Conservation (phyloP, 306 rosid species). For the Ziziphus jujuba region DNA sequence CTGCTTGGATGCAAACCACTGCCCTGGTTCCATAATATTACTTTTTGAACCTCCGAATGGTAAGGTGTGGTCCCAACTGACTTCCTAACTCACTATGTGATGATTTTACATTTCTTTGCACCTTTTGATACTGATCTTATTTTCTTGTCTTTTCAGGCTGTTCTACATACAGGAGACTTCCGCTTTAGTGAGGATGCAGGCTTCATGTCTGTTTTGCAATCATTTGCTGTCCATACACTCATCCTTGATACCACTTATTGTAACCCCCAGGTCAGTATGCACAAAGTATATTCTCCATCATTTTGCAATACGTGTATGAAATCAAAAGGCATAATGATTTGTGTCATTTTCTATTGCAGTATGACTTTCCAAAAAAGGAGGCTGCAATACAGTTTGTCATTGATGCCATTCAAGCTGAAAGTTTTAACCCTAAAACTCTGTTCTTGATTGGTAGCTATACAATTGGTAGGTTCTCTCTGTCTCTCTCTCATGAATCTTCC, state of each 20-base stretch:
- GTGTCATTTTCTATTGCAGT: constrained; percentile 54
- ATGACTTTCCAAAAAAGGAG: constrained; percentile 95
- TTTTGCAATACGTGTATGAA: not conserved
- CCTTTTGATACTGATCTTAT: constrained; percentile 7
- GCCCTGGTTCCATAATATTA: constrained; percentile 84
- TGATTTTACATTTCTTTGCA: constrained; percentile 9
- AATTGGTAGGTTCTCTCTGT: constrained; percentile 58
- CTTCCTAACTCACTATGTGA: constrained; percentile 22
- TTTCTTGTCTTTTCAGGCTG: constrained; percentile 51
- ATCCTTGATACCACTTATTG: constrained; percentile 95
- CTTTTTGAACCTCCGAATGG: constrained; percentile 89
- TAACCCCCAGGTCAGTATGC: constrained; percentile 72
- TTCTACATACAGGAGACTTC: constrained; percentile 93
- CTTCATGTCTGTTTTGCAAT: constrained; percentile 44
- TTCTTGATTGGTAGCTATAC: constrained; percentile 95
- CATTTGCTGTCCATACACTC: constrained; percentile 59
- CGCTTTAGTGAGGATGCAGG: constrained; percentile 70
- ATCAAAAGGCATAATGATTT: constrained; percentile 6
- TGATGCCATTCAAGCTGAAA: constrained; percentile 91
- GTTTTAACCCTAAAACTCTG: constrained; percentile 86
- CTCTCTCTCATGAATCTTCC: not conserved
- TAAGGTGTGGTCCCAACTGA: constrained; percentile 66
- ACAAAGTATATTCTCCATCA: not conserved
- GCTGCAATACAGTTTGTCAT: constrained; percentile 89
- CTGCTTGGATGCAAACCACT: constrained; percentile 96